Conservation (phyloP, 495 filamentous ascomycete species). For the Letharia lupina region DNA sequence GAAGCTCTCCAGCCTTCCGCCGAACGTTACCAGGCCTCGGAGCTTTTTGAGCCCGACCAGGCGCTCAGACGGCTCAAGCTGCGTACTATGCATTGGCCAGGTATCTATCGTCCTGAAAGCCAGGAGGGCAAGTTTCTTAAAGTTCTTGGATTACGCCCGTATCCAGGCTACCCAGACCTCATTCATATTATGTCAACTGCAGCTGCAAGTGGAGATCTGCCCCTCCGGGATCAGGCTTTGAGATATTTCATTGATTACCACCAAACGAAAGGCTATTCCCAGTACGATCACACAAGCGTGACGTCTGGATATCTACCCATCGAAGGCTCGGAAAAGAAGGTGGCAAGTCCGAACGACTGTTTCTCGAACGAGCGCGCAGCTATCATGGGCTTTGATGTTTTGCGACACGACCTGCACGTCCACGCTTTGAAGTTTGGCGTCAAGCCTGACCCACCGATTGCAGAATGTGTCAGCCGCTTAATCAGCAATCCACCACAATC, state of each 20-base stretch:
- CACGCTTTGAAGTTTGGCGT: conserved; percentile 83
- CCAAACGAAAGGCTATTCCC: conserved; percentile 62
- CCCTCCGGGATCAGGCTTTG: conserved; percentile 56
- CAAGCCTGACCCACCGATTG: conserved; percentile 64
- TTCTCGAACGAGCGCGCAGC: conserved; percentile 71
- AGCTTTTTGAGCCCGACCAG: conserved; percentile 78
- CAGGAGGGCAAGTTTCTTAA: conserved; percentile 65
- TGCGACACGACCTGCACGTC: conserved; percentile 60
- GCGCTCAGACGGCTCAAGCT: conserved; percentile 58
- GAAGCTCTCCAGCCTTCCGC: conserved; percentile 35
- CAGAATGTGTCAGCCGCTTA: conserved; percentile 61
- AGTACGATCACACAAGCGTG: conserved; percentile 47
- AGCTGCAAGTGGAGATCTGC: conserved; percentile 43
- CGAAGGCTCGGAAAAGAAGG: conserved; percentile 49
- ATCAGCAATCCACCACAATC: conserved; percentile 60
- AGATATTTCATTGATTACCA: conserved; percentile 77
- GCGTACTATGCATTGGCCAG: conserved; percentile 80
- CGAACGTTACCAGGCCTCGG: conserved; percentile 66
- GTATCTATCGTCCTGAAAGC: conserved; percentile 51
- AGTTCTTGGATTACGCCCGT: conserved; percentile 58
- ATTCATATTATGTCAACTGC: conserved; percentile 64
- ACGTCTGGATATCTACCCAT: conserved; percentile 64
- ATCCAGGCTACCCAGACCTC: conserved; percentile 60
- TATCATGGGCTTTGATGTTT: conserved; percentile 69
- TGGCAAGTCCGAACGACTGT: conserved; percentile 66